A percentile compares a stretch with the other conserved stretches of the same genome.
phyloP scores from a whole-genome alignment of 139 green algal genomes.

The Closterium sp. region DNA sequence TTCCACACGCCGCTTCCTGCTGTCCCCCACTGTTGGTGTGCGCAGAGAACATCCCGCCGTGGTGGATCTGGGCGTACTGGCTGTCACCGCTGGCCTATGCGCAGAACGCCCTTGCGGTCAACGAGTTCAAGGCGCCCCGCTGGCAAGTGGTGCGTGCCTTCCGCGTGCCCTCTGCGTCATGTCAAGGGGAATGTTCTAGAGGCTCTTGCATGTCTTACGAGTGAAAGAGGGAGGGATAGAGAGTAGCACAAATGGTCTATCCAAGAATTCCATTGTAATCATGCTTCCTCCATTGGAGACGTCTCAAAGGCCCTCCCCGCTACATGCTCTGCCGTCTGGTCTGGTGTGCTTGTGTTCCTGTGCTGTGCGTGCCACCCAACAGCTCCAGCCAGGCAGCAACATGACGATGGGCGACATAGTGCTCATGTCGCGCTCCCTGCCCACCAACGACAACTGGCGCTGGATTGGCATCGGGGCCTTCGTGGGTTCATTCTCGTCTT shows the following conservation, averaged over 20 bases:
- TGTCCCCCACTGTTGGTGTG: too few relatives aligned
- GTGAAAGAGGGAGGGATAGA: not conserved
- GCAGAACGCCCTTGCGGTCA: slow-evolving; percentile 61
- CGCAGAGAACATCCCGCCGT: slow-evolving; percentile 36
- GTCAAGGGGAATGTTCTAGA: not conserved
- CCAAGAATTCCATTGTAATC: too few relatives aligned
- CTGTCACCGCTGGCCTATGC: slow-evolving; percentile 63
- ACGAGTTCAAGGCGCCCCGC: slow-evolving; percentile 61
- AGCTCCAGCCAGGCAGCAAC: not conserved
- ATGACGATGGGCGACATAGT: not conserved
- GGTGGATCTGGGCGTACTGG: slow-evolving; percentile 62
- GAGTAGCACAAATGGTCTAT: not conserved
- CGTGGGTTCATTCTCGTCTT: slow-evolving; percentile 8
- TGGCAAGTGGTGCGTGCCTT: slow-evolving; percentile 47
- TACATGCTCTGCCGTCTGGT: too few relatives aligned
- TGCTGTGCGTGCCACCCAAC: not conserved
- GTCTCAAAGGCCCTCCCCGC: too few relatives aligned
- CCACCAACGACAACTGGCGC: not conserved
- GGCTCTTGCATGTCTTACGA: not conserved
- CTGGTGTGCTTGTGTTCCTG: not conserved
- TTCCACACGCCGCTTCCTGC: too few relatives aligned
- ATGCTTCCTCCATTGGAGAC: too few relatives aligned
- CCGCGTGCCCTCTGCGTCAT: not conserved
- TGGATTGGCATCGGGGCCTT: slow-evolving; percentile 20
- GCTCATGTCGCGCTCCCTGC: slow-evolving; percentile 1